Base-by-base conservation (phyloP, 2,329 filamentous ascomycete species). In the Ophiostoma sp. region DNA sequence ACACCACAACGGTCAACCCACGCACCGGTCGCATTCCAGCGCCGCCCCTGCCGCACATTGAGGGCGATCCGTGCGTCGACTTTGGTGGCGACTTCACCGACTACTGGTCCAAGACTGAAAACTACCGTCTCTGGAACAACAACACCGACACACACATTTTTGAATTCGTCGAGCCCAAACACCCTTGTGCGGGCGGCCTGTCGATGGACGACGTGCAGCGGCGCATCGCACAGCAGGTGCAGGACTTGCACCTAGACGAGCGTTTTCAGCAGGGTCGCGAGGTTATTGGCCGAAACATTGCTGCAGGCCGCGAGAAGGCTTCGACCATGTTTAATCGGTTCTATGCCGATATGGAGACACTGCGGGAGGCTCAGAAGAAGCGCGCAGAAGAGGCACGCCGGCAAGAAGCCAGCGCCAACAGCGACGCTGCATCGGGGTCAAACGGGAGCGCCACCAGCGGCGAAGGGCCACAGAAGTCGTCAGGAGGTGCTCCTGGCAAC, bases 191-290 rank as follows among this genome's bases (percentile, higher is more conserved):
- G 0, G 95, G 95, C 35, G 94, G 93, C 0, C 84, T 99, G 27
- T 94, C 90, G 1, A 93, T 99, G 73, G 95, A 98, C 74, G 95
- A 99, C 78, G 90, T 99, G 15, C 94, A 97, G 78, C 87, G 95
- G 68, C 87, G 95, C 33, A 86, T 99, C 44, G 89, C 93, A 48
- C 91, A 96, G 78, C 95, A 98, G 80, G 92, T 99, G 67, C 91
- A 94, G 74, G 94, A 98, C 72, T 85, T 98, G 67, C 94, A 98
- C 77, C 85, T 98, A 1, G 95, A 99, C 77, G 95, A 98, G 77
- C 88, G 92, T 10, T 88, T 98, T 71, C 90, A 91, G 0, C 89
- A 92, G 72, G 91, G 93, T 10, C 87, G 89, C 69, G 95, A 98
- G 78, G 91, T 90, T 0, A 84, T 98, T 2, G 93, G 92, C n/a